Base-by-base conservation (phyloP, 108 stramenopile genomes). In the Pelagomonas calceolata region DNA sequence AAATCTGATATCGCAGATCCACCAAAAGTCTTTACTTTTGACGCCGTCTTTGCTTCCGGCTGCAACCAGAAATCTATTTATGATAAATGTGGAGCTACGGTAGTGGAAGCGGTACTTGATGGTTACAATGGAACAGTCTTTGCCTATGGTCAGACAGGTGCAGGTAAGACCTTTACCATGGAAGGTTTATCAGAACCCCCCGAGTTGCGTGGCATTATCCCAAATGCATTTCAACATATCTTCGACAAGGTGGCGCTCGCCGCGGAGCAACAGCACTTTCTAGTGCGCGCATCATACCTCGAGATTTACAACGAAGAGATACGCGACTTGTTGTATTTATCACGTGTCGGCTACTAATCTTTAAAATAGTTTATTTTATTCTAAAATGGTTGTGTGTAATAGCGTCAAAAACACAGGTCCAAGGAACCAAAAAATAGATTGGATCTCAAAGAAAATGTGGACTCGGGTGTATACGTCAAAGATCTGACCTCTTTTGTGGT, bases 221-320 rank as follows among this genome's bases (percentile, higher is more conserved):
- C 86, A 30, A 87, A 86, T 70, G 81, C 84, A 0, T 87, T 87
- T 75, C 78, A 44, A 0, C 90, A 92, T 68, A 92, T 92, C 34
- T 92, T 91, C 68, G 65, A 75, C 64, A 81, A 89, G 33, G 91
- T 92, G 72, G 73, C 82, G 36, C 74, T 81, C 32, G 76, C 79
- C 21, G 70, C 80, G 18, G 80, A 88, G 37, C 80, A 88, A 14
- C 79, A 85, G 32, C 80, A 84, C 30, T 96, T 92, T 80, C 70
- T 94, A 10, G 84, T 96, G 30, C 85, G 94, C 45, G 94, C 93
- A 4, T 94, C 92, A 32, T 99, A 95, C 74, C 82, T 99, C 68
- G 99, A 99, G 75, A 98, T 99, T 69, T 99, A 99, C 85, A 98
- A 99, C 76, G 99, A 99, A 79, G 93, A 96, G 67, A 95, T 99